phyloP scores from a whole-genome alignment of 768 basidiomycete species.

The Rhodosporidiobolus sp. region DNA sequence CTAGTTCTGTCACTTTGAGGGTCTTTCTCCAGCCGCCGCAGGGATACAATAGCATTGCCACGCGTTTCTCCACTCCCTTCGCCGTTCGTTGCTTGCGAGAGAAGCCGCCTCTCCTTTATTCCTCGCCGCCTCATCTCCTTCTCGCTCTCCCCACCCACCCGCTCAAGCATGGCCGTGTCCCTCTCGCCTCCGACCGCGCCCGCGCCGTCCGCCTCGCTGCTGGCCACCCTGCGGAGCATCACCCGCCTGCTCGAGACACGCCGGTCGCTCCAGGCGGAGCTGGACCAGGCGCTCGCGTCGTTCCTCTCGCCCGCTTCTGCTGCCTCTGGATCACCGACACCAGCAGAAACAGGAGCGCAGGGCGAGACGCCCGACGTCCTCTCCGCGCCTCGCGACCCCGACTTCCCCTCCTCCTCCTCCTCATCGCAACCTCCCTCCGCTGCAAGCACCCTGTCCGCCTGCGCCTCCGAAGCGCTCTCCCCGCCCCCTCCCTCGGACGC shows the following conservation, averaged over 20 bases:
- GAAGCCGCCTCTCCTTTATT: no score
- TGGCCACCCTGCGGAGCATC: slow-evolving; percentile 13
- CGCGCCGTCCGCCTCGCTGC: background rate
- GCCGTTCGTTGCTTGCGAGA: background rate
- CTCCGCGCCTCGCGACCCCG: background rate
- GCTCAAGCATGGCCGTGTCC: background rate
- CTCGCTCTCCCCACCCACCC: background rate
- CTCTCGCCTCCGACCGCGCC: background rate
- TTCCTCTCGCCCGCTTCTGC: slow-evolving; percentile 17
- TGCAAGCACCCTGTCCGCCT: background rate
- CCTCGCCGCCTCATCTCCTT: background rate
- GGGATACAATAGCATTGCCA: background rate
- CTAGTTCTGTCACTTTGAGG: no score
- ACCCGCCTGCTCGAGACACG: slow-evolving; percentile 19
- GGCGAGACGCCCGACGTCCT: background rate
- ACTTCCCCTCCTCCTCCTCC: background rate
- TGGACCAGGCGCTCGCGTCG: slow-evolving; percentile 18
- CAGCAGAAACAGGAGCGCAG: no score
- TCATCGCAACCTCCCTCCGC: no score
- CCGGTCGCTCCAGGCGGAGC: slow-evolving; percentile 17
- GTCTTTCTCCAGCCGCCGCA: no score
- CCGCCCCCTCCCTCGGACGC: slow-evolving; percentile 12
- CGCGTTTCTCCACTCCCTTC: background rate
- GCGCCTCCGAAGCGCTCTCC: slow-evolving; percentile 16
- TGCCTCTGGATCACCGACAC: background rate